phyloP scores from a whole-genome alignment of 2,329 filamentous ascomycete species.

The Akanthomyces lecanii region DNA sequence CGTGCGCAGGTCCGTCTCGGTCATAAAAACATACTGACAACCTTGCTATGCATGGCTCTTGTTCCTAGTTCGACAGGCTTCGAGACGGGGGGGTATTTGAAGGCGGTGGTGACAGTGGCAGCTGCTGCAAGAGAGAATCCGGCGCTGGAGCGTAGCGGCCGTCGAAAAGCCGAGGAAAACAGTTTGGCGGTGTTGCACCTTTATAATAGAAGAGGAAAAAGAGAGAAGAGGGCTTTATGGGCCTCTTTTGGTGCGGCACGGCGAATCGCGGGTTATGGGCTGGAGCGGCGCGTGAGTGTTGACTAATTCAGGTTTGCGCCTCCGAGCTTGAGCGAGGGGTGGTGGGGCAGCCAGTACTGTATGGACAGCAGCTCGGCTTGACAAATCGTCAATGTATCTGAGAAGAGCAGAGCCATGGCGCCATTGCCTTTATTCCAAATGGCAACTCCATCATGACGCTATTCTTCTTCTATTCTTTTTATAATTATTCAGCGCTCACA shows the following conservation, averaged over 20 bases:
- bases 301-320: constrained; percentile 14
- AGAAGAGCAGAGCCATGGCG: neutral
- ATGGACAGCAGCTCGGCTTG: neutral
- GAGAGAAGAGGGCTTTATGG: constrained; percentile 14
- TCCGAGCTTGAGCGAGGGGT: constrained; percentile 14
- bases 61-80: constrained; percentile 31
- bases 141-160: constrained; percentile 70
- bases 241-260: neutral
- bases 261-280: constrained; percentile 6
- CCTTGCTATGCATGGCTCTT: constrained; percentile 83
- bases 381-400: neutral
- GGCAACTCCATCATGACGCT: neutral
- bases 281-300: constrained; percentile 10
- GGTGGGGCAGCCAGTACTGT: constrained; percentile 4
- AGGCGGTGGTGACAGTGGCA: constrained; percentile 44
- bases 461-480: neutral
- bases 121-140: constrained; percentile 70
- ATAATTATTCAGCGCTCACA: neutral
- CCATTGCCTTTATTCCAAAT: constrained; percentile 1
- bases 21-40: constrained; percentile 65
- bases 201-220: neutral
- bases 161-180: constrained; percentile 81
- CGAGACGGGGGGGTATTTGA: constrained; percentile 5
- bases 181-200: constrained; percentile 63
- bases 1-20: neutral